A percentile compares a stretch with the other conserved stretches of the same genome.
Evolutionary conservation across 2,329 filamentous ascomycete genomes (phyloP).

Genomic region (Colletotrichum neosansevieriae): DNA sequence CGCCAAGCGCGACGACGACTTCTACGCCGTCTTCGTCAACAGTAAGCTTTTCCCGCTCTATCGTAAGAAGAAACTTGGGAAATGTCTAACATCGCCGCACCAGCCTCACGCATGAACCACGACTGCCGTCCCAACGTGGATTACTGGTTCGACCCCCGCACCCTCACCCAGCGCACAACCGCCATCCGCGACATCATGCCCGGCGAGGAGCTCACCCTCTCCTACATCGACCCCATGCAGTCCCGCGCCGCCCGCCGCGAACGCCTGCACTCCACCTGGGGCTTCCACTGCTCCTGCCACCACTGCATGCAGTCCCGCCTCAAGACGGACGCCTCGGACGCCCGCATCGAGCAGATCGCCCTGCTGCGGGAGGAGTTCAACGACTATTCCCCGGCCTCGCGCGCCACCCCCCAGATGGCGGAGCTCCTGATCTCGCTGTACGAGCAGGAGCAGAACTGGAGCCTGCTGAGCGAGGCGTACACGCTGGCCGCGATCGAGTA

Average conservation of each 20-base stretch:
- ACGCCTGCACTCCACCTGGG: constrained; percentile 51
- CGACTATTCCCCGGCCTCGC: constrained; percentile 47
- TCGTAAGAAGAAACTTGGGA: not conserved
- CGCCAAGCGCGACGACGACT: constrained; percentile 47
- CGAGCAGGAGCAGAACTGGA: constrained; percentile 55
- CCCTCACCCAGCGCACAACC: constrained; percentile 54
- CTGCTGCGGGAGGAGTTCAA: constrained; percentile 47
- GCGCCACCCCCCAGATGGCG: constrained; percentile 52
- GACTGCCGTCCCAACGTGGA: constrained; percentile 59
- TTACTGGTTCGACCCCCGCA: constrained; percentile 55
- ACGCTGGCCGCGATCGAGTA: constrained; percentile 53
- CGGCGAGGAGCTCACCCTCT: constrained; percentile 58
- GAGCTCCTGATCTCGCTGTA: constrained; percentile 54
- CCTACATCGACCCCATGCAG: constrained; percentile 55
- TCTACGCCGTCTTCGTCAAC: constrained; percentile 55
- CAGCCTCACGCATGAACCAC: constrained; percentile 58
- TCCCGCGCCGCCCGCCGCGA: constrained; percentile 46
- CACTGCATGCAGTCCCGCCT: constrained; percentile 49
- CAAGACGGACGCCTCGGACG: constrained; percentile 51
- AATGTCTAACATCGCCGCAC: constrained; percentile 9
- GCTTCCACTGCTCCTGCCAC: constrained; percentile 56
- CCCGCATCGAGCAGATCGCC: constrained; percentile 51
- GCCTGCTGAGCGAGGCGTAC: constrained; percentile 51
- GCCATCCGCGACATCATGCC: constrained; percentile 54
- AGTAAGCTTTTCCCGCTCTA: constrained; percentile 43